These are phyloP conservation scores for Onygenales sp. DNA, from an alignment of 2,329 filamentous ascomycete species.

Conservation along the genomic window DNA sequence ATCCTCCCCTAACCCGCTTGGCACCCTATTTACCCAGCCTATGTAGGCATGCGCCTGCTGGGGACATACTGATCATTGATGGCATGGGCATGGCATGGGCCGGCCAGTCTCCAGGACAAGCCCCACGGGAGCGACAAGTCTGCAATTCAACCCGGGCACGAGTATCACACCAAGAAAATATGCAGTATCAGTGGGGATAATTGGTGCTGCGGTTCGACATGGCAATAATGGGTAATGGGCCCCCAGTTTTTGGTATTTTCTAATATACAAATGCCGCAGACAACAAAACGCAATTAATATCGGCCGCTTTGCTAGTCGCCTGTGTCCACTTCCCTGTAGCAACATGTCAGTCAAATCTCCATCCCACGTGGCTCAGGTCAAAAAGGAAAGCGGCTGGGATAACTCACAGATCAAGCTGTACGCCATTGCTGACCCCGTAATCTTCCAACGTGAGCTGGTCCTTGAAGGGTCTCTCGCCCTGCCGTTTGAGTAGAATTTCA, in stretches of 20 bases:
- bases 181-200: too few relatives aligned
- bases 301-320: conserved; percentile 26
- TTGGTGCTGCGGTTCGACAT: too few relatives aligned
- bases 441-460: conserved; percentile 79
- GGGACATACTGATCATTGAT: not conserved
- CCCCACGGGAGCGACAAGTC: too few relatives aligned
- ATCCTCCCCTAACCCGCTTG: not conserved
- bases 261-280: not conserved
- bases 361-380: not conserved
- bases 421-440: conserved; percentile 89
- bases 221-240: too few relatives aligned
- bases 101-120: not conserved
- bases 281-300: conserved; percentile 4
- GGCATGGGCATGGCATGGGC: not conserved
- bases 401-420: conserved; percentile 44
- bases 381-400: not conserved
- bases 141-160: too few relatives aligned
- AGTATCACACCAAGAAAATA: too few relatives aligned
- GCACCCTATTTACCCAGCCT: not conserved
- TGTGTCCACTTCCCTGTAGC: conserved; percentile 36
- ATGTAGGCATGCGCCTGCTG: not conserved
- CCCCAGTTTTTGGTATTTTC: too few relatives aligned
- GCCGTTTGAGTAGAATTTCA: conserved; percentile 84
- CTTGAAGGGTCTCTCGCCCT: conserved; percentile 90
- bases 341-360: conserved; percentile 16